phyloP scores from a whole-genome alignment of 148 eudicot genomes.

The Hydrangea macrophylla region DNA sequence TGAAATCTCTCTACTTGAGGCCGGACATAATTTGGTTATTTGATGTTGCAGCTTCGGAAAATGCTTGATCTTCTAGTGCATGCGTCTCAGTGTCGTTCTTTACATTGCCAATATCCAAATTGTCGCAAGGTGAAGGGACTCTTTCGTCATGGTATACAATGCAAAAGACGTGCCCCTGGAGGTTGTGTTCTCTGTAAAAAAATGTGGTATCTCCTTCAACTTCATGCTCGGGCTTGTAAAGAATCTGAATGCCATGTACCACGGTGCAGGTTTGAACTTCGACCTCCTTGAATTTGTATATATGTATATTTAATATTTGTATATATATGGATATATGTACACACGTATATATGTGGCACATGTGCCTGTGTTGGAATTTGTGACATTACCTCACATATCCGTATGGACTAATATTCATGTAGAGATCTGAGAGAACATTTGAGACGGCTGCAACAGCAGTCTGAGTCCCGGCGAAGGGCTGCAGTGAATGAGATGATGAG shows the following conservation, averaged over 20 bases:
- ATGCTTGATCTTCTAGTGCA: conserved; percentile 96
- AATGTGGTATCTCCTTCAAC: conserved; percentile 99
- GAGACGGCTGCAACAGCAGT: conserved; percentile 75
- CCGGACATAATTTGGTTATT: conserved; percentile 6
- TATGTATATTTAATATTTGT: no score
- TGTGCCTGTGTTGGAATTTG: no score
- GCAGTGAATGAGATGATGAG: conserved; percentile 99
- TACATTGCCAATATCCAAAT: conserved; percentile 68
- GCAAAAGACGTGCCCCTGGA: conserved; percentile 72
- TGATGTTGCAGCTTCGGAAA: conserved; percentile 69
- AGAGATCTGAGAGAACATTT: conserved; percentile 79
- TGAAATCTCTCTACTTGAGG: neutral
- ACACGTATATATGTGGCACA: no score
- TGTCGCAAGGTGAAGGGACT: conserved; percentile 90
- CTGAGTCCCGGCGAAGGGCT: conserved; percentile 86
- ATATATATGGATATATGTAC: no score
- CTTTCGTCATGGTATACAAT: conserved; percentile 83
- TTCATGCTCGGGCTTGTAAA: conserved; percentile 96
- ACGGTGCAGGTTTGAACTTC: conserved; percentile 82
- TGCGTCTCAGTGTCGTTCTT: conserved; percentile 80
- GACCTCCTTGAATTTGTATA: no score
- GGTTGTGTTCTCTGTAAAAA: conserved; percentile 89
- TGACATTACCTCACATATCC: neutral
- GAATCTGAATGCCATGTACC: conserved; percentile 86
- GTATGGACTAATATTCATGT: conserved; percentile 16